Conservation (phyloP, 2,329 filamentous ascomycete genomes). For the Dryadomyces sulphureus region DNA sequence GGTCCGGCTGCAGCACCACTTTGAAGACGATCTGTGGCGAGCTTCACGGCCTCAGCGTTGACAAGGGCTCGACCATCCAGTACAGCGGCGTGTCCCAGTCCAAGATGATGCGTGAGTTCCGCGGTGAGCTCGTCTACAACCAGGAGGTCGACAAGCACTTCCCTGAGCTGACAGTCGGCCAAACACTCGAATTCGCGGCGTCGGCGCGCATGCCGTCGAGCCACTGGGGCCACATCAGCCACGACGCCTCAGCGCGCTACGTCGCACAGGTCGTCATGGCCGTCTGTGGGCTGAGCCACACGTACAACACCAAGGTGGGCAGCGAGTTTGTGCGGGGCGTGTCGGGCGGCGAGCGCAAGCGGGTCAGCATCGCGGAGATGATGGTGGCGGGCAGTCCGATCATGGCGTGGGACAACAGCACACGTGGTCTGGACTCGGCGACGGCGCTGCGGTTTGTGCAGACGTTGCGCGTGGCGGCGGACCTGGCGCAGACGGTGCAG, state of each 20-base stretch:
- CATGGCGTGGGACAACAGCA: conserved; percentile 57
- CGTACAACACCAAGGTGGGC: conserved; percentile 56
- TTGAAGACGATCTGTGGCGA: conserved; percentile 45
- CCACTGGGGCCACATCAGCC: conserved; percentile 40
- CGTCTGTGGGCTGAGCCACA: conserved; percentile 60
- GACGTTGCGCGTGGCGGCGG: conserved; percentile 50
- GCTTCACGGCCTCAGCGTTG: conserved; percentile 39
- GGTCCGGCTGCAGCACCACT: conserved; percentile 42
- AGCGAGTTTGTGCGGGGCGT: conserved; percentile 65
- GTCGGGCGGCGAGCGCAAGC: conserved; percentile 57
- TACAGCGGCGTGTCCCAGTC: conserved; percentile 46
- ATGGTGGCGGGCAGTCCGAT: conserved; percentile 41
- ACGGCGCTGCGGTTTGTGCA: conserved; percentile 63
- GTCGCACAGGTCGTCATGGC: conserved; percentile 61
- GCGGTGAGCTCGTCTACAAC: conserved; percentile 57
- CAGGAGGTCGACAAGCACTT: conserved; percentile 58
- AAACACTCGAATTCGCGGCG: conserved; percentile 53
- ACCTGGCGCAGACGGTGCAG: conserved; percentile 48
- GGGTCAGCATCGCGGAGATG: conserved; percentile 48
- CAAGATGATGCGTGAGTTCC: conserved; percentile 43
- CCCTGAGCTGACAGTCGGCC: conserved; percentile 50
- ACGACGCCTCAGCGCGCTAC: conserved; percentile 29
- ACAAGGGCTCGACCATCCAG: conserved; percentile 34
- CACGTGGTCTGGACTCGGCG: conserved; percentile 56
- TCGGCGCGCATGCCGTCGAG: conserved; percentile 24